Base-by-base conservation (phyloP, 1,139 yeast genomes). In the Hemisphaericaspora xylanilytica region DNA sequence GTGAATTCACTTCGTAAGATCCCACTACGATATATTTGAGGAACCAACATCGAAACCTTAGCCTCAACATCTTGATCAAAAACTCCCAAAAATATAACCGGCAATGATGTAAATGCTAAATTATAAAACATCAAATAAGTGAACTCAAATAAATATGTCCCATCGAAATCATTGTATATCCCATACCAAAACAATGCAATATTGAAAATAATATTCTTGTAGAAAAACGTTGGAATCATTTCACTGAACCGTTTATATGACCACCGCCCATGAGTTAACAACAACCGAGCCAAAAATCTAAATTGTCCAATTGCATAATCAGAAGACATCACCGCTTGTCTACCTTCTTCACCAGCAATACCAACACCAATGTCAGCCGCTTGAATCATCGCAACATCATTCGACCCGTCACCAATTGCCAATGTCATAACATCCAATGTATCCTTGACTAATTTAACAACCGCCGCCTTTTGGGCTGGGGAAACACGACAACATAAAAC, bases 341-440 rank as follows among this genome's bases (percentile, higher is more conserved):
- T 74, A 50, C 98, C 98, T 70, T 92, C 98, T 87, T 88, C 86
- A 51, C 99, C 99, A 55, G 94, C 87, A 50, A 92, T 92, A 58
- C 99, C 99, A 33, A 92, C 95, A 44, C 99, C 99, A 37, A 92
- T 96, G 61, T 92, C 96, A 0, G 98, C 98, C 11, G 97, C 97
- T 63, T 92, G 98, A 51, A 92, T 92, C 99, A 92, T 92, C 32
- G 96, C 86, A 22, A 92, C 98, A 67, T 92, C 99, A 57, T 92
- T 92, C 3, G 98, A 97, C 51, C 98, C 99, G 65, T 92, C 99
- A 38, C 99, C 99, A 56, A 92, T 85, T 0, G 98, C 97, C 45
- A 94, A 70, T 18, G 94, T 66, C 52, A 92, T 67, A 0, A 95
- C 84, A 42, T 82, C 79, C 48, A 85, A 78, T 53, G 87, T 81